A percentile compares a stretch with the other conserved stretches of the same genome.
These are phyloP conservation scores for Scheffersomyces insectosa DNA, from an alignment of 1,139 yeast genomes.

Conservation along the genomic window DNA sequence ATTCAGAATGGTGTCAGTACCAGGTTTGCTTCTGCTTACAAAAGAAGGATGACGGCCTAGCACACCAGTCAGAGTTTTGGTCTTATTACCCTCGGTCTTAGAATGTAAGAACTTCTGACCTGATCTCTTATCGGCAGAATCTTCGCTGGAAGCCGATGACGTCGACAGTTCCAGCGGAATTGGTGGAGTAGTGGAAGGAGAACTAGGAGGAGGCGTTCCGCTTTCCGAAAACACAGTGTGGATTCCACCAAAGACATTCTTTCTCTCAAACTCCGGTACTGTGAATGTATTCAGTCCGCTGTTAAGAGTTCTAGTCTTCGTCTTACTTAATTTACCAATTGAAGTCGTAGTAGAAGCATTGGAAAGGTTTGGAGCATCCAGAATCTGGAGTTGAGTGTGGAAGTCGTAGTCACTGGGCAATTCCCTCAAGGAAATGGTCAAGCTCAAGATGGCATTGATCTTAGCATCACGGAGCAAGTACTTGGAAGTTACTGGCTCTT, in stretches of 20 bases:
- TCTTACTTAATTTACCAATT: constrained; percentile 1
- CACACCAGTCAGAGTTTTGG: not conserved
- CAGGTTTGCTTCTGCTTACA: not conserved
- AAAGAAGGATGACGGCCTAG: not conserved
- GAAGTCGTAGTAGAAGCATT: not conserved
- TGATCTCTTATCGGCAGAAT: not conserved
- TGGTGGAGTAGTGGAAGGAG: not conserved
- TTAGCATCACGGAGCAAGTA: constrained; percentile 76
- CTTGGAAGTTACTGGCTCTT: constrained; percentile 54
- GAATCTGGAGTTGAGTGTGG: constrained; percentile 42
- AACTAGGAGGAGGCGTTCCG: not conserved
- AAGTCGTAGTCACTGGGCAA: constrained; percentile 44
- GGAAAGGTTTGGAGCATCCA: constrained; percentile 19
- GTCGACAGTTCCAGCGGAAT: not conserved
- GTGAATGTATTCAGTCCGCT: constrained; percentile 19
- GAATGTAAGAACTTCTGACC: not conserved
- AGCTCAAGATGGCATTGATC: constrained; percentile 71
- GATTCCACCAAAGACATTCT: constrained; percentile 42
- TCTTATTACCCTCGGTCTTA: not conserved
- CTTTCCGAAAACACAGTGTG: constrained; percentile 27
- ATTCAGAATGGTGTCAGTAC: not conserved
- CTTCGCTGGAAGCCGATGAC: not conserved
- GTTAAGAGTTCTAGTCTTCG: too few species aligned
- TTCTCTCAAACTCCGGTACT: constrained; percentile 40
- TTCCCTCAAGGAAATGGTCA: constrained; percentile 42